phyloP scores from a whole-genome alignment of 2,329 filamentous ascomycete species.

The Leptographium lundbergii region DNA sequence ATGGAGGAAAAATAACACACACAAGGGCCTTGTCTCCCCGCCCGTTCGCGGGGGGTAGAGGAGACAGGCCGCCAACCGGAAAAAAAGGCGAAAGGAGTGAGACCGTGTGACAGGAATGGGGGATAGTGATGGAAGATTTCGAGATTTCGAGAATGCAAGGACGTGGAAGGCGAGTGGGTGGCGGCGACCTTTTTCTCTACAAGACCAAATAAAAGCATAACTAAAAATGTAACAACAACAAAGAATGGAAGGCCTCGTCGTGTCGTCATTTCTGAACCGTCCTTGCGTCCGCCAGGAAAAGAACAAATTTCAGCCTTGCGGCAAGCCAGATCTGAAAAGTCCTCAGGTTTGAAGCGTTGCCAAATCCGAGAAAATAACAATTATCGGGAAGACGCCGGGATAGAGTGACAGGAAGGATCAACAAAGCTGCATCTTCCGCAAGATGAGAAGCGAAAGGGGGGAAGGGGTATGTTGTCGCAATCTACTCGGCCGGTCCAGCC shows the following conservation, averaged over 20 bases:
- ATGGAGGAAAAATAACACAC: conserved; percentile 4
- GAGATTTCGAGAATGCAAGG: not conserved
- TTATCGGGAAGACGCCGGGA: conserved; percentile 10
- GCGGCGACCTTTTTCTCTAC: not conserved
- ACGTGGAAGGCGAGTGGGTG: not conserved
- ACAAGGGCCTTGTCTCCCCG: conserved; percentile 6
- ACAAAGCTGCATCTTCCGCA: not conserved
- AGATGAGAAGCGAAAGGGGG: not conserved
- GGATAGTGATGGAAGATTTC: not conserved
- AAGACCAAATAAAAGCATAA: conserved; percentile 1
- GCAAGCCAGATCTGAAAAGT: conserved; percentile 48
- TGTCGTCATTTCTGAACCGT: conserved; percentile 29
- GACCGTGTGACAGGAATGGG: conserved; percentile 1
- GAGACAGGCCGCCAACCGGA: not conserved
- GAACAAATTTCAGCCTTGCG: conserved; percentile 38
- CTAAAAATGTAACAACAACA: conserved; percentile 3
- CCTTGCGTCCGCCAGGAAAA: conserved; percentile 32
- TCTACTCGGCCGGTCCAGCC: conserved; percentile 42
- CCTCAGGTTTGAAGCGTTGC: conserved; percentile 30
- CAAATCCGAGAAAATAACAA: conserved; percentile 32
- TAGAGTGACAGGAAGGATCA: conserved; percentile 6
- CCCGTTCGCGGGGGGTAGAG: conserved; percentile 4
- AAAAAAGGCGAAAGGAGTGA: not conserved
- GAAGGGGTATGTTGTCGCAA: conserved; percentile 7
- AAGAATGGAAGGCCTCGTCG: conserved; percentile 16